A percentile compares a stretch with the other conserved stretches of the same genome.
Conservation (phyloP, 2,329 filamentous ascomycete species). For the Curvularia sp. region DNA sequence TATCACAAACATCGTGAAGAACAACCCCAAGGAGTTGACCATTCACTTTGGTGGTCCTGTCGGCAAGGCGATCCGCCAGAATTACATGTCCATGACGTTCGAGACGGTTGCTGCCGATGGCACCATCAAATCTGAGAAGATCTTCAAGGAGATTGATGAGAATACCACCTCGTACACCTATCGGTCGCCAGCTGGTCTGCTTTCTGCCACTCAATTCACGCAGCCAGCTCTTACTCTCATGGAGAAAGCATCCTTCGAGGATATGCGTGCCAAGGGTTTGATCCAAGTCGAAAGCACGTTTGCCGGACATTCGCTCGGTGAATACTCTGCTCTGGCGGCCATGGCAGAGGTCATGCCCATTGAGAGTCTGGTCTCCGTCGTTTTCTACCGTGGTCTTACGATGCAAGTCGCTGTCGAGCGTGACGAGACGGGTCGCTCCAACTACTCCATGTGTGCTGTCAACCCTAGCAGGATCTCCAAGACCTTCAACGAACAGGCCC, state of each 20-base stretch:
- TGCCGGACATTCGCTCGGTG: constrained; percentile 95
- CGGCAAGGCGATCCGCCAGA: constrained; percentile 96
- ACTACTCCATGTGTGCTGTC: constrained; percentile 99
- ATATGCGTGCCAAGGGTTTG: constrained; percentile 96
- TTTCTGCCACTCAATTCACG: constrained; percentile 98
- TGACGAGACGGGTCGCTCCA: constrained; percentile 88
- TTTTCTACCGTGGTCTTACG: constrained; percentile 97
- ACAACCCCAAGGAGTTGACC: constrained; percentile 98
- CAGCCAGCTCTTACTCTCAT: constrained; percentile 96
- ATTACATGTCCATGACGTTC: constrained; percentile 99
- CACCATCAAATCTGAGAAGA: constrained; percentile 95
- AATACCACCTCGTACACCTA: constrained; percentile 96
- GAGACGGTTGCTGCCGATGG: constrained; percentile 95
- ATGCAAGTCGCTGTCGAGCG: constrained; percentile 99
- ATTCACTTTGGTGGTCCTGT: constrained; percentile 97
- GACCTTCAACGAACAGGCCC: constrained; percentile 96
- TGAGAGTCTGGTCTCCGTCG: constrained; percentile 95
- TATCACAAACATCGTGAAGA: constrained; percentile 98
- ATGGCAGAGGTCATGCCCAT: constrained; percentile 99
- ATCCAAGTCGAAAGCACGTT: constrained; percentile 97
- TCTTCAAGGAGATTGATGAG: constrained; percentile 98
- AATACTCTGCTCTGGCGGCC: constrained; percentile 96
- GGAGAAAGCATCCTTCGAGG: constrained; percentile 99
- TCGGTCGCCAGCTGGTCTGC: constrained; percentile 88
- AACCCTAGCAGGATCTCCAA: constrained; percentile 98